Conservation (phyloP, 1,139 yeast species). For the Candida pseudocylindracea region DNA sequence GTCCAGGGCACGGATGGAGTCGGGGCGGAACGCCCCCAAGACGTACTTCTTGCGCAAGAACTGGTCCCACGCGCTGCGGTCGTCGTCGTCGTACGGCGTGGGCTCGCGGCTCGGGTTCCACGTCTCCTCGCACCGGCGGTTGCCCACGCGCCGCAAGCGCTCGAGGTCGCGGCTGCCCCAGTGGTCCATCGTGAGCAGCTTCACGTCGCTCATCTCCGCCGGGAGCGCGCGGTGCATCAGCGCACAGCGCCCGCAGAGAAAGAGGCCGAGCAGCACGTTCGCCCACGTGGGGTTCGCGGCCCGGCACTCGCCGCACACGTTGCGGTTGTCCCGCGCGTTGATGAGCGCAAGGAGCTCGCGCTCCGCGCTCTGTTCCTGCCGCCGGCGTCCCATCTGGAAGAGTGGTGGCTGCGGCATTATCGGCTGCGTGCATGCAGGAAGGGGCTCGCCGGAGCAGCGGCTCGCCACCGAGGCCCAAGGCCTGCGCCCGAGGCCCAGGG, state of each 20-base stretch:
- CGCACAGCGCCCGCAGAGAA: conserved; percentile 64
- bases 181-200: conserved; percentile 63
- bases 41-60: conserved; percentile 33
- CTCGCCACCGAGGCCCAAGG: too few species aligned
- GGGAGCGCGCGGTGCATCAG: conserved; percentile 40
- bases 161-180: conserved; percentile 49
- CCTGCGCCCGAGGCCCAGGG: too few species aligned
- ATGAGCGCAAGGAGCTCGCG: conserved; percentile 20
- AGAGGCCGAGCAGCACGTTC: conserved; percentile 28
- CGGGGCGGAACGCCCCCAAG: conserved; percentile 20
- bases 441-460: too few species aligned
- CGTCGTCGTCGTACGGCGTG: conserved; percentile 51
- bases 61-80: conserved; percentile 23
- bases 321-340: conserved; percentile 18
- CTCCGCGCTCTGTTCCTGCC: conserved; percentile 16
- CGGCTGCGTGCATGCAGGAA: too few species aligned
- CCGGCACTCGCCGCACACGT: conserved; percentile 59
- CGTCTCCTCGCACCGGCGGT: conserved; percentile 33
- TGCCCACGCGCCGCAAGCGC: conserved; percentile 36
- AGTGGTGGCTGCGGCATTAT: too few species aligned
- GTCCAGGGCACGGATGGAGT: conserved; percentile 7
- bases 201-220: conserved; percentile 33
- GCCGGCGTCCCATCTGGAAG: too few species aligned
- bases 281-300: conserved; percentile 40
- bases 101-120: conserved; percentile 45